Conservation (phyloP, 345 rosid genomes). For the Bruguiera gymnorhiza region DNA sequence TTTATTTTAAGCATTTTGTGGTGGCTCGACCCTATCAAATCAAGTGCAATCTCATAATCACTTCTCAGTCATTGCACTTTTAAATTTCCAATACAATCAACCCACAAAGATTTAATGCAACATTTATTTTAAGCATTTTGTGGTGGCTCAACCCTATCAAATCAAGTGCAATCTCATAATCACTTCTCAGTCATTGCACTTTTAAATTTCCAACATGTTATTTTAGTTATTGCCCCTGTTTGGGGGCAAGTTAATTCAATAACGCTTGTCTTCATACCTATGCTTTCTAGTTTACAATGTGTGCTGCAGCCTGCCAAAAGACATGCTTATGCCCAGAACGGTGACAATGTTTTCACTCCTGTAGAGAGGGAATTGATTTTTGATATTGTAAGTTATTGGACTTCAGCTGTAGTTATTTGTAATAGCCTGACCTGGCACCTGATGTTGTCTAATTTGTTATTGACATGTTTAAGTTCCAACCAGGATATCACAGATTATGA, state of each 20-base stretch:
- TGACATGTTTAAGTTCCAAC: slow-evolving; percentile 20
- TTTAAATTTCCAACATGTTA: background rate
- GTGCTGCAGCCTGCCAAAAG: slow-evolving; percentile 70
- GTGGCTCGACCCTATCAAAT: background rate
- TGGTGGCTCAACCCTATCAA: background rate
- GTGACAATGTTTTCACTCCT: slow-evolving; percentile 73
- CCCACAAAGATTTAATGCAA: background rate
- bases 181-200: background rate
- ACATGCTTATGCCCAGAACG: slow-evolving; percentile 68
- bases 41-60: background rate
- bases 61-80: background rate
- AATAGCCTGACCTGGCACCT: background rate
- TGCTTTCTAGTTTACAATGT: background rate
- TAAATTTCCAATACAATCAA: background rate
- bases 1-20: background rate
- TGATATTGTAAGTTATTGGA: slow-evolving; percentile 64
- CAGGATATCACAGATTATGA: slow-evolving; percentile 95
- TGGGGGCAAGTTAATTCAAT: background rate
- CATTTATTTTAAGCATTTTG: background rate
- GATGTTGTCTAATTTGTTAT: background rate
- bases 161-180: background rate
- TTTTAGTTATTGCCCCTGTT: background rate
- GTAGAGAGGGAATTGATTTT: slow-evolving; percentile 86
- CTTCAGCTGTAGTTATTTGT: background rate
- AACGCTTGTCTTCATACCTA: background rate